Conservation (phyloP, 1,284 basidiomycete species). For the Tylopilus sp. region DNA sequence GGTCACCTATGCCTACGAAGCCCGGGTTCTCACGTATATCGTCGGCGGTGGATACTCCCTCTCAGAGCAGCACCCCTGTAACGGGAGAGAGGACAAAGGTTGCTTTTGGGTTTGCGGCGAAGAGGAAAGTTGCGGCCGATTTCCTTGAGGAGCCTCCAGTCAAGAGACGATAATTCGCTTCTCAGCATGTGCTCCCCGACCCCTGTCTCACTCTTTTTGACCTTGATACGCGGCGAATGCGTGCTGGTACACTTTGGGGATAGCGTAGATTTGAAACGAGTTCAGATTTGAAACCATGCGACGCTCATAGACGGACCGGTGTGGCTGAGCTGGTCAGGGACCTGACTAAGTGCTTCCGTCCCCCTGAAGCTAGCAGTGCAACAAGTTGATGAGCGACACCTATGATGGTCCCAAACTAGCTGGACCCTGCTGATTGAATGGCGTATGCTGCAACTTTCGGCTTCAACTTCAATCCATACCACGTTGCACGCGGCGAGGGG, state of each 20-base stretch:
- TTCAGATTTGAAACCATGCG: not conserved
- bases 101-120: constrained; percentile 68
- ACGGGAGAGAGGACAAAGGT: constrained; percentile 66
- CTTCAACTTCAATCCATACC: too few relatives aligned
- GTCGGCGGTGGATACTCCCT: constrained; percentile 47
- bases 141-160: constrained; percentile 43
- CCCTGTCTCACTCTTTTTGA: not conserved
- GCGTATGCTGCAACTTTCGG: too few relatives aligned
- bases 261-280: not conserved
- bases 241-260: not conserved
- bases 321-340: too few relatives aligned
- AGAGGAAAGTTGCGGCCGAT: constrained; percentile 73
- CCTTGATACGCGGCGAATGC: too few relatives aligned
- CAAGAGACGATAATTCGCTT: constrained; percentile 38
- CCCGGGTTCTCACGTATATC: constrained; percentile 76
- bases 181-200: not conserved
- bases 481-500: too few relatives aligned
- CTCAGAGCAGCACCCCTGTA: constrained; percentile 50
- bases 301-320: too few relatives aligned
- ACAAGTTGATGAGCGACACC: not conserved
- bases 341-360: too few relatives aligned
- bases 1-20: constrained; percentile 59
- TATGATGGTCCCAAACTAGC: too few relatives aligned
- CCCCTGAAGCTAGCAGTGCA: too few relatives aligned
- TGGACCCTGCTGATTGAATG: too few relatives aligned